Percentiles rank a stretch among this genome's conserved stretches.
Conservation (phyloP, 129 eudicot species). For the Apium graveolens region DNA sequence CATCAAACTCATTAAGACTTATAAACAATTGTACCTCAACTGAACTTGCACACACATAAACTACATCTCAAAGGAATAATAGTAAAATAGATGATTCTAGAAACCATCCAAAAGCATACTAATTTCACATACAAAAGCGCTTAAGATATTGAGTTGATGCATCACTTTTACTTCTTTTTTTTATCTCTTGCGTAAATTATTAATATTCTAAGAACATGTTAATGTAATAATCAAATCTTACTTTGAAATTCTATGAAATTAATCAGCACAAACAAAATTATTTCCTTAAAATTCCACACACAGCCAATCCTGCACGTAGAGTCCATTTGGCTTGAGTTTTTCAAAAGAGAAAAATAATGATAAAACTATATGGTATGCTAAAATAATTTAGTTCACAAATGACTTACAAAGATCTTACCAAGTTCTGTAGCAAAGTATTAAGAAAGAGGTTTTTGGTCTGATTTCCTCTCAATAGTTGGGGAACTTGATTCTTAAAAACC, state of each 20-base stretch:
- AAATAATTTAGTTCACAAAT: conserved; percentile 5
- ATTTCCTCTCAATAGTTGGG: conserved; percentile 48
- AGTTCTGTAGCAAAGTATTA: conserved; percentile 34
- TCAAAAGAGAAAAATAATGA: neutral
- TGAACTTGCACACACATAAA: neutral
- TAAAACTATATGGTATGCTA: neutral
- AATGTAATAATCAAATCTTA: neutral
- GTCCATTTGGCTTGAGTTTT: neutral
- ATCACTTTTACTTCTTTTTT: neutral
- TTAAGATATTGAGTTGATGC: neutral
- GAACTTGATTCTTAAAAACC: conserved; percentile 68
- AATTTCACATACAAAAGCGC: neutral
- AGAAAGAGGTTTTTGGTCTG: conserved; percentile 45
- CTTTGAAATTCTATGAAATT: neutral
- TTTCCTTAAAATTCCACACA: neutral
- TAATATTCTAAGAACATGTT: neutral
- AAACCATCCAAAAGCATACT: neutral
- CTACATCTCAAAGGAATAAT: neutral
- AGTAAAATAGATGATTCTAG: neutral
- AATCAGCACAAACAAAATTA: neutral
- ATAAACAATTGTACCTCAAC: neutral
- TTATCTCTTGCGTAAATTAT: neutral
- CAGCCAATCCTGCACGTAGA: neutral
- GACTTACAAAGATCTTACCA: conserved; percentile 38
- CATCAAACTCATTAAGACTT: neutral